Base-by-base conservation (phyloP, 352 stramenopile species). In the Globisporangium irregulare region DNA sequence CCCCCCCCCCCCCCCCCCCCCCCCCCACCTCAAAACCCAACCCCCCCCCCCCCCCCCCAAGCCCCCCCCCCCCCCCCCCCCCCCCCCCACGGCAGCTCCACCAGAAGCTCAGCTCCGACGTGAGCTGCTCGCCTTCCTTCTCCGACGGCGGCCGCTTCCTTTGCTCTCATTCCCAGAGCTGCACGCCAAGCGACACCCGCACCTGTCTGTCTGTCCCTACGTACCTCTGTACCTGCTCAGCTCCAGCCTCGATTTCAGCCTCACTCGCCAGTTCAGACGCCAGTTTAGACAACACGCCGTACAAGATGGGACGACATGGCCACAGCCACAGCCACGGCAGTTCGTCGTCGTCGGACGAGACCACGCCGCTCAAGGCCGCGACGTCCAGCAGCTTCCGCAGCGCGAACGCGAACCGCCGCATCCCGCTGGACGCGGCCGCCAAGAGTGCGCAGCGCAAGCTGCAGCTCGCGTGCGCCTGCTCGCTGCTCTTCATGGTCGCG, bases 401-500 rank as follows among this genome's bases (percentile, higher is more conserved):
- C 27, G 43, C 53, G 24, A 41, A 34, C 15, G 55, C 55, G 27
- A 68, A 57, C 54, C 79, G 82, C 41, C 85, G 85, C 66, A 80
- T 91, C 59, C 77, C 83, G 51, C 67, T 95, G 18, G 78, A 86
- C 3, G 72, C 81, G 1, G 68, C 53, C 12, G 74, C 87, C 12
- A 75, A 81, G 61, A 76, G 78, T 43, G 87, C 86, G 51, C 84
- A 91, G 65, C 80, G 75, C 48, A 90, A 90, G 71, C 65, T 91
- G 64, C 81, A 90, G 68, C 63, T 82, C 56, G 83, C 83, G 6
- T 91, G 83, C 59, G n/a, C 79, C 0, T 94, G 95, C 59, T 96
- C 90, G 66, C 74, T 95, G 29, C 73, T 90, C 38, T 99, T 99
- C 77, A 97, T 99, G 80, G 69, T 97, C 24, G 84, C 98, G 4